Conservation (phyloP, 176 grass and related monocot species). For the Eragrostis nindensis region DNA sequence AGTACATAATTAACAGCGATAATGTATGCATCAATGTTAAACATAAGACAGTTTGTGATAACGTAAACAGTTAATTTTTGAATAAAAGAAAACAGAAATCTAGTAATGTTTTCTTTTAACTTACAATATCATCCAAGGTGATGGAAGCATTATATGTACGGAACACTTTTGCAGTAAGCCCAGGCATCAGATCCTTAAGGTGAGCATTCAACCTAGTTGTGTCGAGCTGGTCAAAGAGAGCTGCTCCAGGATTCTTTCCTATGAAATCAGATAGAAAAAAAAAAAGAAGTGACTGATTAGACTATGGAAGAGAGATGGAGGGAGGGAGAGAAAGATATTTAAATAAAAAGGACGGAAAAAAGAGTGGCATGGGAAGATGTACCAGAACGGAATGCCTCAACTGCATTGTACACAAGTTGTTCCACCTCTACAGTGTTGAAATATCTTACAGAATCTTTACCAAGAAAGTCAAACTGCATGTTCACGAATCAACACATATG, state of each 20-base stretch:
- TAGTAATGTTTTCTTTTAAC: conserved; percentile 38
- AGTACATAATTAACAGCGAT: conserved; percentile 9
- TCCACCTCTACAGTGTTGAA: conserved; percentile 96
- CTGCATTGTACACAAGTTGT: conserved; percentile 80
- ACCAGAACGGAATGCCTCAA: conserved; percentile 80
- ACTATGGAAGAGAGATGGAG: neutral
- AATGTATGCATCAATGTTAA: neutral
- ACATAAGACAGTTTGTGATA: neutral
- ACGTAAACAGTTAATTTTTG: conserved; percentile 29
- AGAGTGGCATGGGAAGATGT: conserved; percentile 5
- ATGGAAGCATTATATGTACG: conserved; percentile 99
- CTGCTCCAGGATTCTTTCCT: conserved; percentile 60
- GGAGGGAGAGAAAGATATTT: neutral
- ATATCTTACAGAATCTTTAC: conserved; percentile 99
- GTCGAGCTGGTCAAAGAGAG: conserved; percentile 85
- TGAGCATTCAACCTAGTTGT: conserved; percentile 91
- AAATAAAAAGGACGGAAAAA: neutral
- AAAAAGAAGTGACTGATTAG: conserved; percentile 38
- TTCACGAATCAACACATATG: conserved; percentile 38
- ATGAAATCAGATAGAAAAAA: conserved; percentile 37
- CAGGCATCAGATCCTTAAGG: conserved; percentile 96
- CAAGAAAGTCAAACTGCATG: conserved; percentile 95
- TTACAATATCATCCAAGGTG: conserved; percentile 97
- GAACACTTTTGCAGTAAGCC: conserved; percentile 98
- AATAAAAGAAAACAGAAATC: neutral